Evolutionary conservation across 2,329 filamentous ascomycete genomes (phyloP), one percentile per base, ranked within the genome.

Genomic region (Aaosphaeria pasadenensis): DNA sequence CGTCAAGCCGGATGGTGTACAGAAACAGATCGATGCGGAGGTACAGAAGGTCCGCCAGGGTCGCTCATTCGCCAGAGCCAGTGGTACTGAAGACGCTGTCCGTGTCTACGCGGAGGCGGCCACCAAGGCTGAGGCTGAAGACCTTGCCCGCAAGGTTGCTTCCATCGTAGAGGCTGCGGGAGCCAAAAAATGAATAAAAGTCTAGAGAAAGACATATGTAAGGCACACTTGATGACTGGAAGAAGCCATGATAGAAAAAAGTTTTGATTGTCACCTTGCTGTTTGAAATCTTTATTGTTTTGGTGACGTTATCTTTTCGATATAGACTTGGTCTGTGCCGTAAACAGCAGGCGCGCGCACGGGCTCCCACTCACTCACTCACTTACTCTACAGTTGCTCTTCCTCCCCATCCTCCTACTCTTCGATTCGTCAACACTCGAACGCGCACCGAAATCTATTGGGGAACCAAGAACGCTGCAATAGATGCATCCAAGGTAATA

Each of bases 71-170:
- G 94, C 91, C 6, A 86, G 94, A 60, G 91, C 94, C 35, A 94
- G 88, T 56, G 94, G 94, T 30, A 99, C 94, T 0, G 94, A 99
- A 72, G 95, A 99, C 70, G 92, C 91, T 2, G 91, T 96, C 60
- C 83, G 94, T 53, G 91, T 99, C 17, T 99, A 99, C 66, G 92
- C 92, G 6, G 94, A 99, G 74, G 94, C 94, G 4, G 89, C 88
- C 35, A 94, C 89, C 42, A 84, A 88, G 54, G 88, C 85, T 11
- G 92, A 97, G 72, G 91, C 91, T 1, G 91, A 96, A 62, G 91
- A 96, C 71, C 79, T 97, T 53, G 90, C 91, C 49, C 85, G 85
- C 60, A 89, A 90, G 68, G 90, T 97, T 42, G 85, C 87, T 11
- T 80, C 83, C 56, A 83, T 91, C 53, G 86, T 94, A 49, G 83